Base-by-base conservation (phyloP, 352 stramenopile species). In the Globisporangium recalcitrans region DNA sequence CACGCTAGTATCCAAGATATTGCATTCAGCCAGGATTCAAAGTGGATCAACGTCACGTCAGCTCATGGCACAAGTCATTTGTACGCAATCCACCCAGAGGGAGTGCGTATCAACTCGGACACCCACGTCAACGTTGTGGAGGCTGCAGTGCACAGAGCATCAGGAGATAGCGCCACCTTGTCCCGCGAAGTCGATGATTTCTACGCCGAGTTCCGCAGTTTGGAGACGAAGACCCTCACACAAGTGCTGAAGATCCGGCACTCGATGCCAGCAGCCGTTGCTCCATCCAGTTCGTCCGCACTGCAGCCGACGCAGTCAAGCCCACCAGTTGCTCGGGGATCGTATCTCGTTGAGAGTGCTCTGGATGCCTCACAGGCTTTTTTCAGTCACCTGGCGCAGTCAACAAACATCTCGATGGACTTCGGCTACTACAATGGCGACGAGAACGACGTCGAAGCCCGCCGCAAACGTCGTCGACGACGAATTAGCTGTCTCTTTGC, bases 31-130 rank as follows among this genome's bases (percentile, higher is more conserved):
- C 75, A 88, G 31, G 84, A 96, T 60, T 69, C 79, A 38, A 93
- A 94, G 68, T 96, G 87, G 87, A 75, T 95, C 57, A 91, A 78
- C 62, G 82, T 93, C 46, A 95, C 87, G 27, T 93, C 87, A 44
- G 74, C 81, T 2, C 85, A 92, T 40, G 87, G 87, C 46, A 96
- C 87, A 5, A 95, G 84, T 42, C 87, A 96, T 63, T 60, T 96
- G 13, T 96, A 93, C 51, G 82, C 82, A 21, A 75, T 93, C 16
- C 80, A 91, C 51, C 84, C 84, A 0, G 81, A 95, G 62, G 86
- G 86, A 40, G 72, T 65, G 2, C 70, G 77, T 1, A 78, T 95
- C n/a, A 80, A 77, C 52, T 72, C 78, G 46, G 82, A 93, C 36
- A 89, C 80, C 7, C 84, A 95, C 69, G 71, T 68, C 16, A 91